Conservation (phyloP, 805 yeast species). For the Candida caryicola region DNA sequence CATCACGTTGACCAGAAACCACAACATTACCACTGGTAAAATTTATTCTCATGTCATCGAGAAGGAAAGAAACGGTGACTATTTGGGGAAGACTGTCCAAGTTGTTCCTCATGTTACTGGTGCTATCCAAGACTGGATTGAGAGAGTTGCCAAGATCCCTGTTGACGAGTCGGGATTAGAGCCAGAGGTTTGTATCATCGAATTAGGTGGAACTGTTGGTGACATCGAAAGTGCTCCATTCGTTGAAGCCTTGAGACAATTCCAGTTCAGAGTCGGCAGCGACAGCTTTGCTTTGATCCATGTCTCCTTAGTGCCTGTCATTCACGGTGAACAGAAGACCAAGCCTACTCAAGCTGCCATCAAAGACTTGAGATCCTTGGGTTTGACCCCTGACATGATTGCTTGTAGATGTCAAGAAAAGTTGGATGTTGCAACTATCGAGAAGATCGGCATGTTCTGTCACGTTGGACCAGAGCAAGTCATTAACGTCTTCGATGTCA, state of each 20-base stretch:
- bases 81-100: slow-evolving; percentile 98
- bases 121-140: slow-evolving; percentile 98
- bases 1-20: slow-evolving; percentile 88
- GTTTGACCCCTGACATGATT: slow-evolving; percentile 93
- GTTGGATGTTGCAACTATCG: slow-evolving; percentile 81
- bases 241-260: slow-evolving; percentile 97
- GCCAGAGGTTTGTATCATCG: slow-evolving; percentile 96
- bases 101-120: slow-evolving; percentile 97
- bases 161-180: slow-evolving; percentile 84
- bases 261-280: slow-evolving; percentile 93
- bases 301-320: slow-evolving; percentile 95
- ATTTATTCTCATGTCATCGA: slow-evolving; percentile 92
- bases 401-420: slow-evolving; percentile 93
- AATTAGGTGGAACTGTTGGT: slow-evolving; percentile 99
- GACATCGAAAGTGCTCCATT: slow-evolving; percentile 98
- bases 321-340: slow-evolving; percentile 98
- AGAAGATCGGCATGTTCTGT: slow-evolving; percentile 97
- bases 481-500: slow-evolving; percentile 93
- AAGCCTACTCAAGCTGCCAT: slow-evolving; percentile 99
- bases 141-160: slow-evolving; percentile 84
- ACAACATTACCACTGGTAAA: slow-evolving; percentile 97
- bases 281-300: slow-evolving; percentile 95
- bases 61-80: slow-evolving; percentile 94
- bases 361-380: slow-evolving; percentile 91
- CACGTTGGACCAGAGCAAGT: slow-evolving; percentile 99